phyloP scores from a whole-genome alignment of 306 rosid species.

The Lathyrus sativus region DNA sequence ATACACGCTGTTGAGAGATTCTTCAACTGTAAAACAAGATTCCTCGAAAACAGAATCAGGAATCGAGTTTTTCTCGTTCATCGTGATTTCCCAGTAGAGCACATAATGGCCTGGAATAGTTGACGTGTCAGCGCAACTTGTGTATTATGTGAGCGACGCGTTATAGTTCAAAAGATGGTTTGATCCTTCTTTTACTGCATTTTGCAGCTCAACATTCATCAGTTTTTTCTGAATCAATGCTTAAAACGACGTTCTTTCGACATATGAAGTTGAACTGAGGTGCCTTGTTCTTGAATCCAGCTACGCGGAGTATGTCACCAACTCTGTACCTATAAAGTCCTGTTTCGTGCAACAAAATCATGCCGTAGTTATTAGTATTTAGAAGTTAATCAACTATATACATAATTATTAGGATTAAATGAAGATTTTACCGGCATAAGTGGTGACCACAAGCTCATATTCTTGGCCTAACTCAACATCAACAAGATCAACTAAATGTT shows the following conservation, averaged over 20 bases:
- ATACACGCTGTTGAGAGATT: conserved; percentile 52
- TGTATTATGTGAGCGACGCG: conserved; percentile 53
- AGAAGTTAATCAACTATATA: not conserved
- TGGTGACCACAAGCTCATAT: conserved; percentile 66
- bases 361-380: not conserved
- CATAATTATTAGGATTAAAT: not conserved
- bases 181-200: conserved; percentile 52
- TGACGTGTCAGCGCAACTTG: conserved; percentile 52
- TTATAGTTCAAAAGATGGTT: conserved; percentile 42
- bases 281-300: conserved; percentile 70
- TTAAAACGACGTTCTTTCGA: conserved; percentile 57
- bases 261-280: conserved; percentile 67
- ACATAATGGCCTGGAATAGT: conserved; percentile 64
- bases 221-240: conserved; percentile 64
- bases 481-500: conserved; percentile 54
- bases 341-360: conserved; percentile 25
- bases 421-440: conserved; percentile 53
- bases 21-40: conserved; percentile 53
- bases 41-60: conserved; percentile 53
- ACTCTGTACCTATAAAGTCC: conserved; percentile 64
- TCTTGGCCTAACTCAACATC: conserved; percentile 61
- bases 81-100: conserved; percentile 62
- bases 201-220: conserved; percentile 66
- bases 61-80: conserved; percentile 20
- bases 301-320: conserved; percentile 62